A percentile compares a stretch with the other conserved stretches of the same genome.
phyloP scores from a whole-genome alignment of 139 green algal genomes.

The Astrephomene gubernaculifera region DNA sequence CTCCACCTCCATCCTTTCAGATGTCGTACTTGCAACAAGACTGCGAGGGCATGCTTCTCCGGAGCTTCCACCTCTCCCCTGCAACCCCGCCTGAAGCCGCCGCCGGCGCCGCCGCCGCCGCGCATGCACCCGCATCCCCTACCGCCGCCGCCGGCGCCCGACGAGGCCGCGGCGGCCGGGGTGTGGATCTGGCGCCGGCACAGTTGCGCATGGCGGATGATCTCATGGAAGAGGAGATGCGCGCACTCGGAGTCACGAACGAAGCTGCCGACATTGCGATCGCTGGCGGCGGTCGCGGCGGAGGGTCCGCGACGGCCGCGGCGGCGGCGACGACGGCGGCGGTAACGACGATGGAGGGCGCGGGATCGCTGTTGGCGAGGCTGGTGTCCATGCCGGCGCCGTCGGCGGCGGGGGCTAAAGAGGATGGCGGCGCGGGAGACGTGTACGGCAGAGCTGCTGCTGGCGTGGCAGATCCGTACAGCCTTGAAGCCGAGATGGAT shows the following conservation, averaged over 20 bases:
- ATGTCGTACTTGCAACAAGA: slow-evolving; percentile 19
- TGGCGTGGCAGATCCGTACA: background rate
- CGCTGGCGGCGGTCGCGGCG: background rate
- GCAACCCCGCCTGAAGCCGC: background rate
- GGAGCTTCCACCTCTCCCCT: background rate
- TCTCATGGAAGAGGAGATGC: slow-evolving; percentile 12
- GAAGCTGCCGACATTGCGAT: background rate
- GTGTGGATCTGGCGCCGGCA: background rate
- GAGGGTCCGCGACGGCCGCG: background rate
- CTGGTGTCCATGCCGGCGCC: background rate
- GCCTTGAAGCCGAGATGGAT: background rate
- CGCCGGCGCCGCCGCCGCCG: background rate
- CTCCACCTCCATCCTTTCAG: background rate
- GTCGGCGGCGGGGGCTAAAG: background rate
- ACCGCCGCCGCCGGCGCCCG: background rate
- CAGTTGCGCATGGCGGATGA: background rate
- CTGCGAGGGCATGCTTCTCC: slow-evolving; percentile 1
- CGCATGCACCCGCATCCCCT: background rate
- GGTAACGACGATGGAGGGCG: background rate
- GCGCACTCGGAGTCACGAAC: background rate
- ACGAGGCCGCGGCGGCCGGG: background rate
- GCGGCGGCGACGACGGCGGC: background rate
- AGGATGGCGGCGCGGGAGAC: background rate
- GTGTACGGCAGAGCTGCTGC: background rate
- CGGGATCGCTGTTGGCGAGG: background rate